Percentiles rank a stretch among this genome's conserved stretches.
These are phyloP conservation scores for Boletus edulis DNA, from an alignment of 768 basidiomycete genomes.

Conservation along the genomic window DNA sequence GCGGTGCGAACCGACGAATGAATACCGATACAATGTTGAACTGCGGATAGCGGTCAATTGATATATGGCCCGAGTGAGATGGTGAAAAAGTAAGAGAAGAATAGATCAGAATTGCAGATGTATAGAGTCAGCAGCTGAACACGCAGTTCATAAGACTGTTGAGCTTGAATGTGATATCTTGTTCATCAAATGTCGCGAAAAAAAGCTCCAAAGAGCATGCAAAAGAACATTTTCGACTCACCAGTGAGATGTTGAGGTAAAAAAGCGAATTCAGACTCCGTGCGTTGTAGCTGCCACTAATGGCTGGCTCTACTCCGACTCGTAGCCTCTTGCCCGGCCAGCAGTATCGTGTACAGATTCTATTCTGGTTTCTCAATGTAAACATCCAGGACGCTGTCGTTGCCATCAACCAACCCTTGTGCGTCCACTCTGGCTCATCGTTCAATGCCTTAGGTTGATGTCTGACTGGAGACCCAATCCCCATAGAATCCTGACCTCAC, in stretches of 20 bases:
- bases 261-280: background rate
- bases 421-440: no score
- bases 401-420: no score
- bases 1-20: background rate
- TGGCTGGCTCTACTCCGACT: no score
- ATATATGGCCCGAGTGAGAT: background rate
- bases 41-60: background rate
- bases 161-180: constrained; percentile 45
- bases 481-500: no score
- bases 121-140: constrained; percentile 41
- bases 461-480: no score
- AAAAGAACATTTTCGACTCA: background rate
- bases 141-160: constrained; percentile 43
- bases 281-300: background rate
- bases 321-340: no score
- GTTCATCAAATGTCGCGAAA: constrained; percentile 34
- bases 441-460: no score
- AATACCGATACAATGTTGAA: no score
- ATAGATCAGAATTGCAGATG: constrained; percentile 45
- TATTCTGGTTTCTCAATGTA: no score
- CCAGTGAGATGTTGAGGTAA: background rate
- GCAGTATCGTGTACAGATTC: no score
- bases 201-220: background rate
- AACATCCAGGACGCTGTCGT: no score
- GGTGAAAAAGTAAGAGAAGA: background rate